phyloP scores from a whole-genome alignment of 2,329 filamentous ascomycete species.

The Botrytis aclada region DNA sequence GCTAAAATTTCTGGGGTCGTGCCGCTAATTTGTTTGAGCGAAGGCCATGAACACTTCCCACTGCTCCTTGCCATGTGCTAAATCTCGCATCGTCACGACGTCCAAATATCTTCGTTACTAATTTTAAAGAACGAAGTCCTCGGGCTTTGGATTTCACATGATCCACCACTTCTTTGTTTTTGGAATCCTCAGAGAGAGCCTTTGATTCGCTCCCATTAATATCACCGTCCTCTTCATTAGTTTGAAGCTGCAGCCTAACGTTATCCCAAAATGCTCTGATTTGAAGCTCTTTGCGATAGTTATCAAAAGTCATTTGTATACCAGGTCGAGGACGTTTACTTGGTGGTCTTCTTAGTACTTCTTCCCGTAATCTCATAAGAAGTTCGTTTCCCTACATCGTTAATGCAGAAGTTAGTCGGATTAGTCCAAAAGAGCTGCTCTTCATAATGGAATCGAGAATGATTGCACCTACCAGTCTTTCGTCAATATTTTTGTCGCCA shows the following conservation, averaged over 20 bases:
- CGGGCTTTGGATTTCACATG: background rate
- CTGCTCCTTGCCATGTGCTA: background rate
- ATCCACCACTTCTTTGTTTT: background rate
- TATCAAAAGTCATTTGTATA: background rate
- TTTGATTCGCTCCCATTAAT: background rate
- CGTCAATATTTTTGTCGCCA: constrained; percentile 16
- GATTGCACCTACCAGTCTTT: background rate
- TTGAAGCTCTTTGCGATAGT: constrained; percentile 21
- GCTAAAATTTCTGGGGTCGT: constrained; percentile 12
- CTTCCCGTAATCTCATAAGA: constrained; percentile 19
- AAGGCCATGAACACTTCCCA: background rate
- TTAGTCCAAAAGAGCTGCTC: too few species aligned
- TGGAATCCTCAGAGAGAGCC: background rate
- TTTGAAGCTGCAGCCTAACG: constrained; percentile 23
- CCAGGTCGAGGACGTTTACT: background rate
- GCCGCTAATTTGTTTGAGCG: background rate
- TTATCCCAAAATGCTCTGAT: constrained; percentile 29
- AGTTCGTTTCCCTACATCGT: constrained; percentile 14
- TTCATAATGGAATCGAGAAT: background rate
- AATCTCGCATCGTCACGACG: background rate
- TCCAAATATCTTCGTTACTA: constrained; percentile 4
- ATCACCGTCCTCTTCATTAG: constrained; percentile 7
- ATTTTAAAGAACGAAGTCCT: background rate
- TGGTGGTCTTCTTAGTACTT: constrained; percentile 18
- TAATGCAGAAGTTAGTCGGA: background rate